Base-by-base conservation (phyloP, 2,329 filamentous ascomycete genomes). In the Cyclaneusma minus region DNA sequence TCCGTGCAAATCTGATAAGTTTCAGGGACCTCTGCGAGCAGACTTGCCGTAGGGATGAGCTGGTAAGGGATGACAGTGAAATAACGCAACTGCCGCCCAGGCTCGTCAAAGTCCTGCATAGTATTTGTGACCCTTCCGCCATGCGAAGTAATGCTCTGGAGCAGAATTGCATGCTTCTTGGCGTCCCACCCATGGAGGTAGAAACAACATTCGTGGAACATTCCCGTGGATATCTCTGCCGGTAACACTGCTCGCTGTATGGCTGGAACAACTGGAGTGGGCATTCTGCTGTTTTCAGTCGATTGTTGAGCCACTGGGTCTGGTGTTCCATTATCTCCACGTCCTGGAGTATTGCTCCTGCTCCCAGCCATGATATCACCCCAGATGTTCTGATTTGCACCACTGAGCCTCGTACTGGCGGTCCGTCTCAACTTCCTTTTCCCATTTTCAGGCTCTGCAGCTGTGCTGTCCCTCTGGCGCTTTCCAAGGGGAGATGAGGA, bases 301-400 rank as follows among this genome's bases (percentile, higher is more conserved):
- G 16, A 13, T 12, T 20, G 13, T 9, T 8, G 4, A n/a, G 14
- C 12, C 15, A 14, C 6, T 28, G 15, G 25, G 13, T 9, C 25
- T 9, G 12, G 13, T 10, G 21, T 9, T 11, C 18, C 25, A 16
- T 22, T 28, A 16, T 26, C 20, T 16, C 13, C 5, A n/a, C n/a
- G n/a, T 35, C 7, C 22, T 16, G 29, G 25, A 17, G 21, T 13
- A 4, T 13, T 25, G 27, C 33, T 29, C 14, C 18, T 49, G 40
- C 30, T 54, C 18, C 34, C 47, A 29, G 71, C 71, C 13, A 89
- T 65, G 32, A 98, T 91, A 41, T 91, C 82, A 4, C 77, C 77
- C 87, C 87, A 95, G n/a, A 95, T 64, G 15, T 70, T 73, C 40
- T 85, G 73, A 38, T 74, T 77, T 42, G 94, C 84, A 25, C 64